Evolutionary conservation across 768 basidiomycete species (phyloP).

Genomic region (Lactarius hengduanensis): DNA sequence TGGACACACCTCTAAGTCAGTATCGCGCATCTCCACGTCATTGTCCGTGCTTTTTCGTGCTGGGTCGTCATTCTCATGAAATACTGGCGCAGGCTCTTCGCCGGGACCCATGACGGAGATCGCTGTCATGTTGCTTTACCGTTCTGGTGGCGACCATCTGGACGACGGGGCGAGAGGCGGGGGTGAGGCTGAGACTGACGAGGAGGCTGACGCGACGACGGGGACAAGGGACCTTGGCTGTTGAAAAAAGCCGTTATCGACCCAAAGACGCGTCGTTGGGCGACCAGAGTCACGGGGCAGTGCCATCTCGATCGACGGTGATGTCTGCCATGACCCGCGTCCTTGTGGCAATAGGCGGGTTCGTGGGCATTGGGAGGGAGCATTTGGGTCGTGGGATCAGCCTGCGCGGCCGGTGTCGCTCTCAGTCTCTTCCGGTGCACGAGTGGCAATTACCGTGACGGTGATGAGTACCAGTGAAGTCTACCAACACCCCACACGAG

Average conservation of each 20-base stretch:
- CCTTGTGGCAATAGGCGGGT: constrained; percentile 11
- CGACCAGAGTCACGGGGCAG: not conserved
- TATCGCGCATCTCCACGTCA: not conserved
- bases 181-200: constrained; percentile 13
- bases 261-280: not conserved
- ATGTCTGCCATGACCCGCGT: constrained; percentile 26
- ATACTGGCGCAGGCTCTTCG: not conserved
- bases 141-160: not conserved
- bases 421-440: too few relatives aligned
- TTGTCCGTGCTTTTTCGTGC: too few relatives aligned
- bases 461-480: too few relatives aligned
- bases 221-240: not conserved
- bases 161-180: constrained; percentile 10
- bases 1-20: not conserved
- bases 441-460: too few relatives aligned
- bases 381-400: too few relatives aligned
- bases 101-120: not conserved
- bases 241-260: not conserved
- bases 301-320: constrained; percentile 15
- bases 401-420: too few relatives aligned
- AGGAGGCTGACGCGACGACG: not conserved
- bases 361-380: not conserved
- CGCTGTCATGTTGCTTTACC: too few relatives aligned
- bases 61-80: not conserved
- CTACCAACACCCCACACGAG: too few relatives aligned